Evolutionary conservation across 148 eudicot genomes (phyloP).

Genomic region (Cornus suecica): DNA sequence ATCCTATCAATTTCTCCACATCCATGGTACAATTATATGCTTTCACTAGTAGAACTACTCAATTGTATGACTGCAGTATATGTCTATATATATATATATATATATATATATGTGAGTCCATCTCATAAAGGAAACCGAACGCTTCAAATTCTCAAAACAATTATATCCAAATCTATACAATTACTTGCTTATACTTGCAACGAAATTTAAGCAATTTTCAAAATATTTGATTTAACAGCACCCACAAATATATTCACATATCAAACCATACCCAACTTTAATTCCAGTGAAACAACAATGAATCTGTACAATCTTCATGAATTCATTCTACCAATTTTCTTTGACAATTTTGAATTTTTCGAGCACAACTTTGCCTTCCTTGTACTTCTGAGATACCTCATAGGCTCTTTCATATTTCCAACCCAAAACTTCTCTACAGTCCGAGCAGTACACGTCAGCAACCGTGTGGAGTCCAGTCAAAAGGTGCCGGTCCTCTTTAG

Average conservation of each 20-base stretch:
- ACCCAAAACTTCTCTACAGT: conserved; percentile 57
- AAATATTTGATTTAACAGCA: no score
- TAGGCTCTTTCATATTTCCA: conserved; percentile 78
- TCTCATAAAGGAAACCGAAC: neutral
- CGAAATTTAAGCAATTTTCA: neutral
- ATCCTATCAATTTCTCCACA: conserved; percentile 27
- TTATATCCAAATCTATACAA: neutral
- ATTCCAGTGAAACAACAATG: no score
- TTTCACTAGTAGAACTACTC: neutral
- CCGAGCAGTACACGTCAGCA: conserved; percentile 58
- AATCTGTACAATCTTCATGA: no score
- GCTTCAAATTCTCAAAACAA: neutral
- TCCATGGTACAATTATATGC: conserved; percentile 7
- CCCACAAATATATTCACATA: no score
- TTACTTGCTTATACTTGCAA: neutral
- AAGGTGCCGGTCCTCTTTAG: conserved; percentile 61
- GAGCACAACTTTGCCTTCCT: conserved; percentile 66
- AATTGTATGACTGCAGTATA: neutral
- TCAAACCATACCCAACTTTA: no score
- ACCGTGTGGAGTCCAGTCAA: conserved; percentile 73
- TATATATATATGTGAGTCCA: neutral
- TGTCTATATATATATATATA: no score
- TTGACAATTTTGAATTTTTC: conserved; percentile 64
- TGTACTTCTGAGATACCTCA: conserved; percentile 72
- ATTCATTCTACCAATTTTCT: conserved; percentile 58